Base-by-base conservation (phyloP, 176 grass and related monocot species). In the Aegilops tauschii region DNA sequence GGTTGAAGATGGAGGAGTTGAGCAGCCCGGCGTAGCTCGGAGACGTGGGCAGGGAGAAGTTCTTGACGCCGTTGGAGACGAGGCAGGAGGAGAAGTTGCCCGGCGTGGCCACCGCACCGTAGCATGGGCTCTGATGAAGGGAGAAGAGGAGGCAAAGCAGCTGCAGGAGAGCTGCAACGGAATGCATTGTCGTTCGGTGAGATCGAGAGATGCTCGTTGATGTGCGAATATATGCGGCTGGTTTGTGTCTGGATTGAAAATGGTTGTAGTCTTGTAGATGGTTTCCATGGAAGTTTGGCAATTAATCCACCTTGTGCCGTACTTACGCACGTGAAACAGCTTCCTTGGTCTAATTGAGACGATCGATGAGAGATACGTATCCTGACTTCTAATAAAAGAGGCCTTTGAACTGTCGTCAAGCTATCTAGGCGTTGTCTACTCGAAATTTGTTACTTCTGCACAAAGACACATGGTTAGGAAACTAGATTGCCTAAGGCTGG, bases 1-100 rank as follows among this genome's bases (percentile, higher is more conserved):
- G 88, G 78, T 94, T 97, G 3, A 78, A 69, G 77, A 94, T 93
- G 56, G 95, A 86, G 66, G 78, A 89, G 29, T 88, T 76, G 44
- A 97, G 95, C 36, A 39, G 80, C 17, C 72, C 12, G 59, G 23
- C 34, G 83, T 80, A 97, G 39, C 37, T 75, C 4, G 86, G 23
- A 52, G 78, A 89, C 11, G 87, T 7, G 4, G 89, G 80, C 44
- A 92, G 76, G 29, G 92, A 85, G 94, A 94, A 87, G 87, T 92
- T 97, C 3, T 0, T 34, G 32, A 92, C 47, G 37, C 92, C 90
- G 13, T 77, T 56, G 29, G 86, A 78, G 34, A 68, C 21, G 35
- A 97, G 92, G 85, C 92, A 97, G 2, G 88, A 82, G 12, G 83
- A 69, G 69, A 97, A 9, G 59, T 30, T 28, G 80, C 18, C 0